phyloP scores from a whole-genome alignment of 78 protist genomes.

The Salpingoeca rosetta region DNA sequence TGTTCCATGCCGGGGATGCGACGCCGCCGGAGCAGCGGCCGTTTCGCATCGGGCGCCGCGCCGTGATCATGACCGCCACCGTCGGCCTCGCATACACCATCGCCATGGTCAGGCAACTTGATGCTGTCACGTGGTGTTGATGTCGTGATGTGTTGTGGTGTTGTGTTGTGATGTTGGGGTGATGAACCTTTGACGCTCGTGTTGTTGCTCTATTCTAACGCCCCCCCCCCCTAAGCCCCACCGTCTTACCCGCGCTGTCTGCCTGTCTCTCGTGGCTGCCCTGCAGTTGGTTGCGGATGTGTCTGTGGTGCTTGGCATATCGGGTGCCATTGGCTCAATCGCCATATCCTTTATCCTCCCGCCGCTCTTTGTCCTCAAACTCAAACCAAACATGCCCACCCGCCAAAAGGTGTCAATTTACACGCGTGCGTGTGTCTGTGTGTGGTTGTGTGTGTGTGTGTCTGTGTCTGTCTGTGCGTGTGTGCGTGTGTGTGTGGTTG shows the following conservation, averaged over 20 bases:
- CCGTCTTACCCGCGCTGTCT: too few relatives aligned
- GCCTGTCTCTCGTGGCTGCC: too few relatives aligned
- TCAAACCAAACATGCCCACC: background rate
- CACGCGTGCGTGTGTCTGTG: background rate
- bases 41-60: background rate
- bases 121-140: too few relatives aligned
- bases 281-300: background rate
- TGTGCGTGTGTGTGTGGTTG: background rate
- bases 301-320: background rate
- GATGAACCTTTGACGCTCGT: too few relatives aligned
- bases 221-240: too few relatives aligned
- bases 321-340: background rate
- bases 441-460: background rate
- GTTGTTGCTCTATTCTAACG: too few relatives aligned
- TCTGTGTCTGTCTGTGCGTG: background rate
- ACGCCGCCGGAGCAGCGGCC: too few relatives aligned
- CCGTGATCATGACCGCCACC: background rate
- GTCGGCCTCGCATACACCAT: background rate
- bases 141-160: too few relatives aligned
- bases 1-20: too few relatives aligned
- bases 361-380: background rate
- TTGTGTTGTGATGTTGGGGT: too few relatives aligned
- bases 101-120: too few relatives aligned
- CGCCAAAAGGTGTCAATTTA: background rate
- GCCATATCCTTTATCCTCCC: slow-evolving; percentile 3